phyloP scores from a whole-genome alignment of 2,329 filamentous ascomycete genomes.

The Apiospora hydei region DNA sequence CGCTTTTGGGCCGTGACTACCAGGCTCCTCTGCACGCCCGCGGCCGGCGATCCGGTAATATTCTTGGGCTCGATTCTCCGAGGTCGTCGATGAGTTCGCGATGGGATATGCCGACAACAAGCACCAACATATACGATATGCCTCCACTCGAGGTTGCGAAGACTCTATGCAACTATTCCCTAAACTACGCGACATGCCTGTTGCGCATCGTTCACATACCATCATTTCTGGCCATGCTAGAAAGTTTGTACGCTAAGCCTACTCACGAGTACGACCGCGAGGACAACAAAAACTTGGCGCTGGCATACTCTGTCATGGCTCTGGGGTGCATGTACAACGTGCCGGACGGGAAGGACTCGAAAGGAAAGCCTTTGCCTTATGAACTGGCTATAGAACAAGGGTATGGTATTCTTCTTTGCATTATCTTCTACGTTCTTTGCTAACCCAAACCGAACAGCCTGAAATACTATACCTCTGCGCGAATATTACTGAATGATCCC shows the following conservation, averaged over 20 bases:
- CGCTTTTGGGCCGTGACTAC: conserved; percentile 71
- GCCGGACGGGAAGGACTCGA: conserved; percentile 34
- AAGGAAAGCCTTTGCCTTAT: conserved; percentile 36
- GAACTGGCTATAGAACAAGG: conserved; percentile 60
- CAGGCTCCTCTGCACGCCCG: conserved; percentile 65
- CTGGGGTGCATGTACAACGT: conserved; percentile 65
- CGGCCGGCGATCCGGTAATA: conserved; percentile 55
- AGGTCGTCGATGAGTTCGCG: conserved; percentile 70
- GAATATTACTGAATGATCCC: conserved; percentile 69
- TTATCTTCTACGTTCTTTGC: conserved; percentile 19
- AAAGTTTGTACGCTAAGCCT: conserved; percentile 70
- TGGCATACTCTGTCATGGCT: conserved; percentile 66
- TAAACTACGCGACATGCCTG: conserved; percentile 50
- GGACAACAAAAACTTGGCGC: conserved; percentile 64
- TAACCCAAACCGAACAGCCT: conserved; percentile 56
- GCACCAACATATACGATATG: conserved; percentile 68
- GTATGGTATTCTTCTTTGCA: conserved; percentile 43
- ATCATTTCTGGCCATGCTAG: conserved; percentile 71
- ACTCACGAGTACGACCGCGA: conserved; percentile 61
- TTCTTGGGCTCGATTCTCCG: conserved; percentile 73
- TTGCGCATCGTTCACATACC: conserved; percentile 73
- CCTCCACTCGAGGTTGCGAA: conserved; percentile 68
- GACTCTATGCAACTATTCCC: conserved; percentile 46
- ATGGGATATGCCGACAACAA: conserved; percentile 54
- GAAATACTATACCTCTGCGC: conserved; percentile 76